Conservation (phyloP, 108 stramenopile species). For the Nitzschia inconspicua region DNA sequence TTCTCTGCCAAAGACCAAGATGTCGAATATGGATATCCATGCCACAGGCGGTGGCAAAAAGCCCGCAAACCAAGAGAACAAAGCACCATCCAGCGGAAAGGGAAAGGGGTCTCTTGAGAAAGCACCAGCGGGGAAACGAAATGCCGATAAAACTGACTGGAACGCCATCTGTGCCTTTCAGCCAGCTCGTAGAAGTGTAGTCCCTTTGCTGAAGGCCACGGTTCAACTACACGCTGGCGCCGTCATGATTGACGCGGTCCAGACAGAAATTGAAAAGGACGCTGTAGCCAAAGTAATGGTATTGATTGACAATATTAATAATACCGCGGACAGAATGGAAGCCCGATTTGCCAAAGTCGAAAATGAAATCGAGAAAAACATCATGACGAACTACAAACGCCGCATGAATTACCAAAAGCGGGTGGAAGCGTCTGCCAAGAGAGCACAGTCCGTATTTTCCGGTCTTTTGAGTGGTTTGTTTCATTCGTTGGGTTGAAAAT, state of each 20-base stretch:
- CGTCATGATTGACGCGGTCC: slow-evolving; percentile 1
- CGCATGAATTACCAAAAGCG: slow-evolving; percentile 4
- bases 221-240: not conserved
- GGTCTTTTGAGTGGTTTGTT: slow-evolving; percentile 17
- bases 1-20: no score
- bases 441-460: slow-evolving; percentile 15
- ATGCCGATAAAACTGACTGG: not conserved
- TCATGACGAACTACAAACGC: slow-evolving; percentile 22
- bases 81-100: not conserved
- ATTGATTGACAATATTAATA: slow-evolving; percentile 7
- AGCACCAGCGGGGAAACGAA: not conserved
- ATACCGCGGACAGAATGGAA: slow-evolving; percentile 8
- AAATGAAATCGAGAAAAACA: slow-evolving; percentile 21
- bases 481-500: not conserved
- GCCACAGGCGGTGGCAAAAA: not conserved
- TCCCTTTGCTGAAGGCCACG: not conserved
- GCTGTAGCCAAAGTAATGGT: no score
- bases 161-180: no score
- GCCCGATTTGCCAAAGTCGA: slow-evolving; percentile 16
- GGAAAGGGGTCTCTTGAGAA: not conserved
- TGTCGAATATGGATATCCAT: not conserved
- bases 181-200: no score
- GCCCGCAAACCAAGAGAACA: not conserved
- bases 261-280: slow-evolving; percentile 8
- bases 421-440: slow-evolving; percentile 19